Base-by-base conservation (phyloP, 495 filamentous ascomycete genomes). In the Neurospora tetraspora region DNA sequence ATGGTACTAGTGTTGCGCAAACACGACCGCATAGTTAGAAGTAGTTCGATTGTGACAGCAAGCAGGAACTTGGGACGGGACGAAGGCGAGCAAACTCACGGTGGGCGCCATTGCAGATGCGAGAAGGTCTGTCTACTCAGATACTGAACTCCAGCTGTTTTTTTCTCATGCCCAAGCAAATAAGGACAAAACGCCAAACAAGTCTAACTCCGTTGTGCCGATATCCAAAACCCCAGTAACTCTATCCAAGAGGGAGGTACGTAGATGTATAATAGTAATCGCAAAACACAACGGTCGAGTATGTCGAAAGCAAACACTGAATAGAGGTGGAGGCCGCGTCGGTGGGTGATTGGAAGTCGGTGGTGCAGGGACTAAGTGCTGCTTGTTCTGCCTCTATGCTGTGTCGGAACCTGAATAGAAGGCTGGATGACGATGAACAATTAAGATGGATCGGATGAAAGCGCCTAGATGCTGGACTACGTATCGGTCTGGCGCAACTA, bases 1-100 rank as follows among this genome's bases (percentile, higher is more conserved):
- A 73, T 85, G 84, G 78, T 87, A 78, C 59, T 80, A 71, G 20
- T 16, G 53, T 65, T 34, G 53, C 27, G 53, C 14, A 65, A 65
- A 65, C 53, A 65, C 27, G 34, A 14, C 53, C 53, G 14, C 27
- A 27, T 59, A 12, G 47, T 76, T n/a, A 74, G 70, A 27, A 39
- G 2, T n/a, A 12, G 23, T n/a, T 70, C 43, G 16, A 4, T 34
- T 69, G 16, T 45, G 38, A 40, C 39, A 59, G 36, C 59, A 31
- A 40, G 20, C 68, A 69, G 69, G 39, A 37, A 20, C 18, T 69
- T 23, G 69, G 16, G 39, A 65, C 27, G 53, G 53, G 69, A 31
- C 27, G 1, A 31, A 23, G 42, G 23, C 37, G 14, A 11, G 42
- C 27, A 20, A 27, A 80, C 80, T 74, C 73, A 82, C 81, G 20